Evolutionary conservation across 2,329 filamentous ascomycete genomes (phyloP), one percentile per base, ranked within the genome.

Genomic region (Aspergillus jensenii): DNA sequence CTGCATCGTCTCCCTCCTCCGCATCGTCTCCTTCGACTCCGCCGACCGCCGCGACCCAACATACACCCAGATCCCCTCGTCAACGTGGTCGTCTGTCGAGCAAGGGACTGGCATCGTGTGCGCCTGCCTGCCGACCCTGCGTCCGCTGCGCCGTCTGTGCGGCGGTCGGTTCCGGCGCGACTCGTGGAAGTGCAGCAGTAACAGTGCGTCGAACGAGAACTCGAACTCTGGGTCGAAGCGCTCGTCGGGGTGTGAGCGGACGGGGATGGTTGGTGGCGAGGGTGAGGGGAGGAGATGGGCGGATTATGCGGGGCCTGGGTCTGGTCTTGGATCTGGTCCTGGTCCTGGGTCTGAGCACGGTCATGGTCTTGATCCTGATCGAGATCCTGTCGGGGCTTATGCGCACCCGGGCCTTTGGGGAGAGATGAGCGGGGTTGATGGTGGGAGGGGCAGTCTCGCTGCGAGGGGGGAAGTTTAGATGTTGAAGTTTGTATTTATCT

Each of bases 101-200:
- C 68, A 71, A 39, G 68, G 68, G 1, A 51, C 67, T n/a, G 67
- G 65, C 3, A 68, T 70, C 14, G 59, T 68, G 19, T 70, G 67
- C 40, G 64, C 67, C 14, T 69, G 68, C 52, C 60, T 71, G 11
- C 68, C 68, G 11, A 69, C 68, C 12, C 57, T 70, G 7, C 62
- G 68, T 7, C 66, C 68, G n/a, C 40, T 43, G 9, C 40, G 19
- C 9, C 40, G 40, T n/a, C 40, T 43, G 40, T 43, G n/a, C n/a
- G n/a, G 40, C 9, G 40, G n/a, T 21, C 40, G 40, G 40, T 43
- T 44, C 25, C 27, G 27, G 17, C 46, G 21, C 9, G 46, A 17
- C 35, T 37, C 35, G 15, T 14, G 15, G 35, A 37, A 37, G 15
- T 4, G 27, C 27, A 27, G 25, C 9, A 27, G 25, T 8, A 27